Percentiles rank a stretch among this genome's conserved stretches.
phyloP scores from a whole-genome alignment of 139 green algal species.

The Spirogloea muscicola region DNA sequence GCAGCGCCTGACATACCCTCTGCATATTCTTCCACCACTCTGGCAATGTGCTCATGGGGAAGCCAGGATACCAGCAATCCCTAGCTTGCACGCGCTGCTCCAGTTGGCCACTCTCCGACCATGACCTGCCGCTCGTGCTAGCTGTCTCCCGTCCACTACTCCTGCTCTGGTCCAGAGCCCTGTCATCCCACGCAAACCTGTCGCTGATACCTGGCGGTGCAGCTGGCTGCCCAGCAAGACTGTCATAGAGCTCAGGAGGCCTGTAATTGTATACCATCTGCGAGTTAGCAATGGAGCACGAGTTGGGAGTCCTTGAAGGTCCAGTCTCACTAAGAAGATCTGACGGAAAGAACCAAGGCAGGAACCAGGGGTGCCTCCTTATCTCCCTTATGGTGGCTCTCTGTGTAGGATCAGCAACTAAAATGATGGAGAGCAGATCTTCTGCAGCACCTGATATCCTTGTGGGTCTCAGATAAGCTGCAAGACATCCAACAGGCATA shows the following conservation, averaged over 20 bases:
- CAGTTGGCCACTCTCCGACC: constrained; percentile 19
- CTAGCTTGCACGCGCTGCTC: constrained; percentile 6
- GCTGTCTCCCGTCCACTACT: neutral
- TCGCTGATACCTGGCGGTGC: constrained; percentile 6
- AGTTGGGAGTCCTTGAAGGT: neutral
- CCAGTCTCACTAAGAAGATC: neutral
- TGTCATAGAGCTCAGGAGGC: neutral
- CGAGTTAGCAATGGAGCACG: neutral
- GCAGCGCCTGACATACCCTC: neutral
- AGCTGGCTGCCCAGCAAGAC: neutral
- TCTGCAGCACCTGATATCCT: constrained; percentile 38
- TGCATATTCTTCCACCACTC: neutral
- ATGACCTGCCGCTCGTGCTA: constrained; percentile 24
- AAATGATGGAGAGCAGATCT: constrained; percentile 64
- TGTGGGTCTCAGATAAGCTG: constrained; percentile 44
- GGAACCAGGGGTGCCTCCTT: constrained; percentile 83
- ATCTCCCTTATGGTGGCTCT: constrained; percentile 80
- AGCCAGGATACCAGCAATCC: constrained; percentile 2
- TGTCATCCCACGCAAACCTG: neutral
- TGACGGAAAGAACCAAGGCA: constrained; percentile 40
- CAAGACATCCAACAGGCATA: too few species aligned
- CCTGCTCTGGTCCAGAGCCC: neutral
- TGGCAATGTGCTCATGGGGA: neutral
- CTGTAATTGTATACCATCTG: neutral
- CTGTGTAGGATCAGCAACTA: constrained; percentile 70